These are phyloP conservation scores for Eucalyptus cloeziana DNA, from an alignment of 345 rosid genomes.

Conservation along the genomic window DNA sequence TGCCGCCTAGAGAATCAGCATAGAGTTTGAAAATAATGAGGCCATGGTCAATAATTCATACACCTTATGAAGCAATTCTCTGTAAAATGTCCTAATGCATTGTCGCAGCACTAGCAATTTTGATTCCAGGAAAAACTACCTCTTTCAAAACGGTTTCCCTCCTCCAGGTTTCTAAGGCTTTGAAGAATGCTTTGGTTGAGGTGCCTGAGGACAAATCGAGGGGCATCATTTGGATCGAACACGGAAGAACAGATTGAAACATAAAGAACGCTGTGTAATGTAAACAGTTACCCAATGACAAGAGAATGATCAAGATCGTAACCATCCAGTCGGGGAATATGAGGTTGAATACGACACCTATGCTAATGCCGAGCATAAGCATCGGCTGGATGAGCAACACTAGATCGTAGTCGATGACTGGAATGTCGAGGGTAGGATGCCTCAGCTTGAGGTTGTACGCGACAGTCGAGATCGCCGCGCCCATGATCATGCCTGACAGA, in stretches of 20 bases:
- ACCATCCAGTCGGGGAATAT: slow-evolving; percentile 1
- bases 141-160: not conserved
- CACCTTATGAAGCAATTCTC: not conserved
- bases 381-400: not conserved
- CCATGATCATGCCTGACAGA: not conserved
- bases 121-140: not conserved
- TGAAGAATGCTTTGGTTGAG: not conserved
- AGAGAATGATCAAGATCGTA: not conserved
- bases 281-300: not conserved
- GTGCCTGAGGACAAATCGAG: not conserved
- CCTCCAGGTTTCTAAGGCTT: not conserved
- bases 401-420: not conserved
- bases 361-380: not conserved
- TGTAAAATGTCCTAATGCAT: not conserved
- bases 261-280: not conserved
- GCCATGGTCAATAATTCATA: not conserved
- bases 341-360: not conserved
- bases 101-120: not conserved
- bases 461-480: not conserved
- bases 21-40: not conserved
- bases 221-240: not conserved
- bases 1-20: not conserved
- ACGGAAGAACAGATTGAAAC: not conserved
- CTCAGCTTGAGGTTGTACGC: not conserved
- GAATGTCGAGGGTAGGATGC: not conserved